A percentile compares a stretch with the other conserved stretches of the same genome.
These are phyloP conservation scores for Alternaria ethzedia DNA, from an alignment of 2,329 filamentous ascomycete genomes.

Conservation along the genomic window DNA sequence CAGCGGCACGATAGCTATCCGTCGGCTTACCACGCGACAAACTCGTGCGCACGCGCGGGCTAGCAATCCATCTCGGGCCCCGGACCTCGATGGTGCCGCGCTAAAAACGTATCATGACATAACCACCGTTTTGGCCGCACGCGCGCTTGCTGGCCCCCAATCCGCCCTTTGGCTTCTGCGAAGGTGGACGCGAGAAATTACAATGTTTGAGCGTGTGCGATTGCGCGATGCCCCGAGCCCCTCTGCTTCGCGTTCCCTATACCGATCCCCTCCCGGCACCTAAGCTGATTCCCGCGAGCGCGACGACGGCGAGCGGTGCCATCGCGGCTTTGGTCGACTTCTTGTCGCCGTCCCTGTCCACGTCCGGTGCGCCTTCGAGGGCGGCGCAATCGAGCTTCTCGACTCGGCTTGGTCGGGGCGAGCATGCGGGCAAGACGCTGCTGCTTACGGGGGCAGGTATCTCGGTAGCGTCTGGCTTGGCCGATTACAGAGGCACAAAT, in stretches of 20 bases:
- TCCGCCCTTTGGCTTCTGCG: not conserved
- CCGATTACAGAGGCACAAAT: constrained; percentile 87
- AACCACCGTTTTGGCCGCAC: constrained; percentile 6
- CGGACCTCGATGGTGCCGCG: not conserved
- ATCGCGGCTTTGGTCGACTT: constrained; percentile 79
- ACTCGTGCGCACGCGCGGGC: constrained; percentile 1
- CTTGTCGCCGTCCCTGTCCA: constrained; percentile 59
- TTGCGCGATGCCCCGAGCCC: constrained; percentile 56
- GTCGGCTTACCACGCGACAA: constrained; percentile 11
- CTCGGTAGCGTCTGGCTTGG: constrained; percentile 88
- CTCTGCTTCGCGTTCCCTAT: constrained; percentile 85
- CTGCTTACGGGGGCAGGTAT: constrained; percentile 85
- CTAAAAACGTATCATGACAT: constrained; percentile 19
- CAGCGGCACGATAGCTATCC: constrained; percentile 11
- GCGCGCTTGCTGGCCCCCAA: not conserved
- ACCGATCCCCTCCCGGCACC: constrained; percentile 81
- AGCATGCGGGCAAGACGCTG: constrained; percentile 62
- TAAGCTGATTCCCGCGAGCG: constrained; percentile 74
- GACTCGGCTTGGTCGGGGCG: not conserved
- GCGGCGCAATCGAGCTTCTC: constrained; percentile 11
- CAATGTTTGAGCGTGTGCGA: constrained; percentile 13
- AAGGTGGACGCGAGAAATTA: constrained; percentile 4
- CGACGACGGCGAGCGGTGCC: constrained; percentile 73
- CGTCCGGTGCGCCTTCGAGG: constrained; percentile 15
- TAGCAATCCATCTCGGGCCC: not conserved